Evolutionary conservation across 495 filamentous ascomycete genomes (phyloP).

Genomic region (Evansstolkia leycettana): DNA sequence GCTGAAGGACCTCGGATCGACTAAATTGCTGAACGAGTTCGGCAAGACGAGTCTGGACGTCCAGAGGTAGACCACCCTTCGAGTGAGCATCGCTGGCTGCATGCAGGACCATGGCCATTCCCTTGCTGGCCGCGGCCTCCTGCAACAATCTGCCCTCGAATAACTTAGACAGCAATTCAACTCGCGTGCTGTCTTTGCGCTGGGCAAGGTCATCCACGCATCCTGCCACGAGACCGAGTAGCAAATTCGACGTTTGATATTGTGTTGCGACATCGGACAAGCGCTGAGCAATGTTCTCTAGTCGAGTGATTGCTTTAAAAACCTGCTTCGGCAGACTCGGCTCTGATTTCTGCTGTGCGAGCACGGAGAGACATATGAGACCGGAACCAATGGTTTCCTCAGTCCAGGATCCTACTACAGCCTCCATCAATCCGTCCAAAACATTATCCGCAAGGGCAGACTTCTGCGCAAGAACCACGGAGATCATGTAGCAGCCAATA

Average conservation of each 20-base stretch:
- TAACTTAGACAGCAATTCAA: conserved; percentile 46
- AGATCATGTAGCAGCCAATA: conserved; percentile 80
- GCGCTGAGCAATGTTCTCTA: conserved; percentile 43
- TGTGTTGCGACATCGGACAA: conserved; percentile 50
- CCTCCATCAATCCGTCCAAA: conserved; percentile 73
- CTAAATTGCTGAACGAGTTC: conserved; percentile 49
- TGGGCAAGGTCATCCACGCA: conserved; percentile 51
- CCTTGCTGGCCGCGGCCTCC: conserved; percentile 44
- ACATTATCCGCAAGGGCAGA: conserved; percentile 60
- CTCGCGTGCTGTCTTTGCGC: conserved; percentile 41
- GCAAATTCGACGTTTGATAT: conserved; percentile 58
- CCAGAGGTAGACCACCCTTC: conserved; percentile 26
- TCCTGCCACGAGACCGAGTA: conserved; percentile 58
- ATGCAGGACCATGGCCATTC: conserved; percentile 50
- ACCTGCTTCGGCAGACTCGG: conserved; percentile 48
- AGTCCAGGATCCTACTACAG: conserved; percentile 63
- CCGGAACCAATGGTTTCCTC: conserved; percentile 56
- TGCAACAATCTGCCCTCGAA: conserved; percentile 49
- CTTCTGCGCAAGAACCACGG: conserved; percentile 74
- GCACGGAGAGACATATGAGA: conserved; percentile 66
- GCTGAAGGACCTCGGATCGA: conserved; percentile 38
- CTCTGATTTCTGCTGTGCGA: conserved; percentile 62
- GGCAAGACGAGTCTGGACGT: conserved; percentile 49
- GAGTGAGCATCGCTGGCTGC: conserved; percentile 20
- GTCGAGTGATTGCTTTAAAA: conserved; percentile 53